A percentile compares a stretch with the other conserved stretches of the same genome.
Conservation (phyloP, 805 yeast species). For the Sporopachydermia quercuum region DNA sequence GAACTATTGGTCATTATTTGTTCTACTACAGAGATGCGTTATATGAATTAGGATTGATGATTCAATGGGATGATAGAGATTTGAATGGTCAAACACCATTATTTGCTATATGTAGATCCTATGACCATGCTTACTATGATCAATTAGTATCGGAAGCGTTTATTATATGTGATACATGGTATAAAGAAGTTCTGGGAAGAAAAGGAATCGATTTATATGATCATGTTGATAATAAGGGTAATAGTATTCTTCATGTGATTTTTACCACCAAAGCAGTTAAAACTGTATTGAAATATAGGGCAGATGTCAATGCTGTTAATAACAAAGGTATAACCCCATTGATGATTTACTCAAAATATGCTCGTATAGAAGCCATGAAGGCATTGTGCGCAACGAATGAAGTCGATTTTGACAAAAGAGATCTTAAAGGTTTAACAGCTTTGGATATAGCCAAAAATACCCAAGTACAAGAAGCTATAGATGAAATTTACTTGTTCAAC, state of each 20-base stretch:
- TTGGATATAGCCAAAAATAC: slow-evolving; percentile 19
- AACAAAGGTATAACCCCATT: slow-evolving; percentile 49
- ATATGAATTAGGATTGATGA: slow-evolving; percentile 33
- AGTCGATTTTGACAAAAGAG: slow-evolving; percentile 25
- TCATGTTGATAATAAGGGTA: slow-evolving; percentile 62
- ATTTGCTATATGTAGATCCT: slow-evolving; percentile 59
- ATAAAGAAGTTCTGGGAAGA: slow-evolving; percentile 8
- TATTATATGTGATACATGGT: slow-evolving; percentile 29
- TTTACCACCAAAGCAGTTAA: slow-evolving; percentile 29
- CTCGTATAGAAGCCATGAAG: slow-evolving; percentile 43
- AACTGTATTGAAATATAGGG: slow-evolving; percentile 20
- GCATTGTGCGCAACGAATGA: slow-evolving; percentile 34
- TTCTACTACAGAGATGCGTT: slow-evolving; percentile 42
- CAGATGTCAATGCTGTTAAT: slow-evolving; percentile 49
- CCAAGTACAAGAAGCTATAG: slow-evolving; percentile 11
- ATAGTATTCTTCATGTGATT: slow-evolving; percentile 62
- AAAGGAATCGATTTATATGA: slow-evolving; percentile 31
- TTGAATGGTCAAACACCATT: slow-evolving; percentile 62
- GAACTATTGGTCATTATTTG: slow-evolving; percentile 64
- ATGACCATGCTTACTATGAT: slow-evolving; percentile 57
- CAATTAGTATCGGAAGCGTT: slow-evolving; percentile 32
- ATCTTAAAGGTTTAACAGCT: slow-evolving; percentile 16
- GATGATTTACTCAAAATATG: slow-evolving; percentile 54
- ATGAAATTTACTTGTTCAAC: slow-evolving; percentile 7
- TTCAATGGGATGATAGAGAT: slow-evolving; percentile 63